Base-by-base conservation (phyloP, 371 early-diverging fungal species). In the Lichtheimia corymbifera region DNA sequence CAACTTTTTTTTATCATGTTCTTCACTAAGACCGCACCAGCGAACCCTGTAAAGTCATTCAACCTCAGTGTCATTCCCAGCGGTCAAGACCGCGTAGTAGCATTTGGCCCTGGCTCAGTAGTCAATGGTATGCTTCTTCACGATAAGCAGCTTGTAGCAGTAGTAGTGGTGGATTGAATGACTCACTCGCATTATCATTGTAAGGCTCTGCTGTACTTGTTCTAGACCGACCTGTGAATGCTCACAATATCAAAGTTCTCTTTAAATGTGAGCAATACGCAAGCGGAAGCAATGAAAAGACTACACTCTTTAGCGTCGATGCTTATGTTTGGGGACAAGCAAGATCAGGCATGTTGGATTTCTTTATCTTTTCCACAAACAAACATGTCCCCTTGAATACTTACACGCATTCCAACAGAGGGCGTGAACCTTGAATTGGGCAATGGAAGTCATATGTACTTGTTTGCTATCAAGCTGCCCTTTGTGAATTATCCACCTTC, bases 401-500 rank as follows among this genome's bases (percentile, higher is more conserved):
- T 28, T 5, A 56, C 44, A 13, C 28, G 7, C 35, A 35, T 35
- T 35, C 35, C 35, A 9, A 35, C 40, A 63, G 58, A 61, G 30
- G 61, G 58, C n/a, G 28, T 51, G 15, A 24, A 15, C 20, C 25
- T 27, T 42, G 63, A 66, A 43, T 28, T 73, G 15, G 44, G 67
- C 20, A 47, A 49, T 1, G 80, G 77, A 7, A 70, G 65, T 40
- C 77, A 76, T 47, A 62, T 80, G 47, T 74, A 76, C 44, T 52
- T 80, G 25, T 80, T 80, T 68, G 77, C 77, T 30, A 73, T 80
- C 30, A 68, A 75, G 41, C 17, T 80, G 20, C 80, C 80, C 7
- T 43, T 58, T 59, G 51, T 68, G 14, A 80, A 80, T 54, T 80
- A 74, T 45, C 80, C 80, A 22, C 77, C 80, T 0, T 73, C 75